Evolutionary conservation across 1,284 basidiomycete genomes (phyloP).

Genomic region (Rhodotorula glutinis): DNA sequence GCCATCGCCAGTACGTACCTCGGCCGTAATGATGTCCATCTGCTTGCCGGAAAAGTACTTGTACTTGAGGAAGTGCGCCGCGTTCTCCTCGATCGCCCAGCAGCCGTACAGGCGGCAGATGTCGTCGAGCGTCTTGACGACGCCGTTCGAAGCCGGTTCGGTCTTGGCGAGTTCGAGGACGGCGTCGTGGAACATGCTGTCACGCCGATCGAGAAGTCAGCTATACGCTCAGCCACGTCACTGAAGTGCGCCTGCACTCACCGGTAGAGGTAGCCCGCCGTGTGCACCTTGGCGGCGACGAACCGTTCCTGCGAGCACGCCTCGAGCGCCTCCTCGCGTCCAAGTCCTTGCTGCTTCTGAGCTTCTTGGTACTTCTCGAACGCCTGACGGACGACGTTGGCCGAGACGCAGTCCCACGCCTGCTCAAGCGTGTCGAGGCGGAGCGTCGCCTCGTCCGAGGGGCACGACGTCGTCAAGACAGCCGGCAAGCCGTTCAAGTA

Average conservation of each 20-base stretch:
- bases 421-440: conserved; percentile 52
- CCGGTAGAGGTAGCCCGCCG: conserved; percentile 45
- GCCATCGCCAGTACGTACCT: conserved; percentile 12
- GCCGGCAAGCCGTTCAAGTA: conserved; percentile 53
- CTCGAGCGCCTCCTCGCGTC: conserved; percentile 56
- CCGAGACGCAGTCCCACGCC: conserved; percentile 55
- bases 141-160: conserved; percentile 46
- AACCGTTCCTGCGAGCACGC: conserved; percentile 56
- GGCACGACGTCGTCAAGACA: conserved; percentile 51
- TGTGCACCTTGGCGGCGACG: conserved; percentile 56
- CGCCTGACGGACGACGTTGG: conserved; percentile 57
- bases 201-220: neutral
- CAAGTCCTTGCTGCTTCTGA: conserved; percentile 50
- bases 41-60: conserved; percentile 40
- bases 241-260: conserved; percentile 47
- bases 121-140: conserved; percentile 46
- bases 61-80: conserved; percentile 56
- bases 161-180: conserved; percentile 46
- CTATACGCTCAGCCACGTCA: neutral
- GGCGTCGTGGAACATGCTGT: conserved; percentile 48
- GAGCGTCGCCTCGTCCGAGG: conserved; percentile 30
- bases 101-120: conserved; percentile 53
- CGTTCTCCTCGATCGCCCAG: conserved; percentile 59
- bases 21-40: conserved; percentile 38
- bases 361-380: conserved; percentile 52